These are phyloP conservation scores for Komagataella pastoris DNA, from an alignment of 805 yeast species.

Conservation along the genomic window DNA sequence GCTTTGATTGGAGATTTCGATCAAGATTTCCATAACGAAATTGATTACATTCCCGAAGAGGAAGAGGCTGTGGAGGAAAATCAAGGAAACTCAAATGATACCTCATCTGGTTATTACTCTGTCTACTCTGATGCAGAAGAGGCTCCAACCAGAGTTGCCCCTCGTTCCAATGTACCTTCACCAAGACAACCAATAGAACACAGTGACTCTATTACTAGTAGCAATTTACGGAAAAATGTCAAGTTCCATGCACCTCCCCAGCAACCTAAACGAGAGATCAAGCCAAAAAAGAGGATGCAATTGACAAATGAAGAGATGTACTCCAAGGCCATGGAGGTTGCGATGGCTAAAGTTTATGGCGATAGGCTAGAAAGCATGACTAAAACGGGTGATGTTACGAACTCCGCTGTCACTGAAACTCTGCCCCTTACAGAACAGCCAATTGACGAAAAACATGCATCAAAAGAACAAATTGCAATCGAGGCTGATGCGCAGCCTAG, in stretches of 20 bases:
- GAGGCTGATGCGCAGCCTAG: not conserved
- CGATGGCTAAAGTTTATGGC: slow-evolving; percentile 44
- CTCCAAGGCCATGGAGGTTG: slow-evolving; percentile 39
- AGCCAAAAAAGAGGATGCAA: slow-evolving; percentile 1
- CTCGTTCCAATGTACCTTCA: not conserved
- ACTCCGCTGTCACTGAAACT: not conserved
- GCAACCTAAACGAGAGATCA: not conserved
- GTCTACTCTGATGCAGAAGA: slow-evolving; percentile 6
- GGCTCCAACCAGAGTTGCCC: slow-evolving; percentile 4
- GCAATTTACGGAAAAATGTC: slow-evolving; percentile 9
- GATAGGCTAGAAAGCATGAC: slow-evolving; percentile 4
- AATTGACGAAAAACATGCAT: not conserved
- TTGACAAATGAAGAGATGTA: slow-evolving; percentile 38
- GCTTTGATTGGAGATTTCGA: slow-evolving; percentile 17
- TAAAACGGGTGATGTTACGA: not conserved
- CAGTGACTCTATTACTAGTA: not conserved
- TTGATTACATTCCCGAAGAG: not conserved
- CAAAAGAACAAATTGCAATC: not conserved
- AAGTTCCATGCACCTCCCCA: slow-evolving; percentile 7
- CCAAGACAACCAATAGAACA: not conserved
- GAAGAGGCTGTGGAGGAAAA: not conserved
- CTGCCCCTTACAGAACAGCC: not conserved
- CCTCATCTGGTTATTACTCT: not conserved
- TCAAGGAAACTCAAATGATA: not conserved
- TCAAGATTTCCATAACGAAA: slow-evolving; percentile 6